These are phyloP conservation scores for Hygrocybe coccinea DNA, from an alignment of 768 basidiomycete genomes.

Conservation along the genomic window DNA sequence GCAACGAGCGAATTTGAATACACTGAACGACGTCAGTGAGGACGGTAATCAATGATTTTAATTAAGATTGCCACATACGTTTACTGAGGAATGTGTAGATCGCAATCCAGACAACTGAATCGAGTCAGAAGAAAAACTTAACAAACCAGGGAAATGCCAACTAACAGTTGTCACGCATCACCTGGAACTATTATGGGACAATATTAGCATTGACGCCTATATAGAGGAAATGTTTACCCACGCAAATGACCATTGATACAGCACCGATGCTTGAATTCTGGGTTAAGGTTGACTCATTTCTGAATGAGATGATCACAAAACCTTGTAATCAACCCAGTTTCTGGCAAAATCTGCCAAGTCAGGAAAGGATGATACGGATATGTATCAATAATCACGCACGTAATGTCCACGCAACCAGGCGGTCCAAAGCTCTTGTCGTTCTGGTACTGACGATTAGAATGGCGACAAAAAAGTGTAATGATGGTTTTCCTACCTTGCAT, in stretches of 20 bases:
- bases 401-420: neutral
- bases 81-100: neutral
- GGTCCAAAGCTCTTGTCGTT: neutral
- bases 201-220: neutral
- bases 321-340: neutral
- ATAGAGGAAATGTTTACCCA: neutral
- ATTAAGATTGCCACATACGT: neutral
- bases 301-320: neutral
- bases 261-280: neutral
- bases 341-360: neutral
- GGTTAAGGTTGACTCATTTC: neutral
- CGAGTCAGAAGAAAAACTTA: neutral
- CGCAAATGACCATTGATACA: neutral
- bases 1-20: conserved; percentile 5
- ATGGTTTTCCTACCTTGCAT: neutral
- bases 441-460: neutral
- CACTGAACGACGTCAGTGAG: neutral
- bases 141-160: neutral
- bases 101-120: neutral
- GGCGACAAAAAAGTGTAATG: neutral
- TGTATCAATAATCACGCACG: neutral
- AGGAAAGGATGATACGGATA: neutral
- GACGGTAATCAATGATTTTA: neutral
- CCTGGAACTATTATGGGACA: neutral
- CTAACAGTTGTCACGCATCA: neutral